A percentile compares a stretch with the other conserved stretches of the same genome.
Evolutionary conservation across 202 grass and related monocot genomes (phyloP).

Genomic region (Dendrocalamus latiflorus): DNA sequence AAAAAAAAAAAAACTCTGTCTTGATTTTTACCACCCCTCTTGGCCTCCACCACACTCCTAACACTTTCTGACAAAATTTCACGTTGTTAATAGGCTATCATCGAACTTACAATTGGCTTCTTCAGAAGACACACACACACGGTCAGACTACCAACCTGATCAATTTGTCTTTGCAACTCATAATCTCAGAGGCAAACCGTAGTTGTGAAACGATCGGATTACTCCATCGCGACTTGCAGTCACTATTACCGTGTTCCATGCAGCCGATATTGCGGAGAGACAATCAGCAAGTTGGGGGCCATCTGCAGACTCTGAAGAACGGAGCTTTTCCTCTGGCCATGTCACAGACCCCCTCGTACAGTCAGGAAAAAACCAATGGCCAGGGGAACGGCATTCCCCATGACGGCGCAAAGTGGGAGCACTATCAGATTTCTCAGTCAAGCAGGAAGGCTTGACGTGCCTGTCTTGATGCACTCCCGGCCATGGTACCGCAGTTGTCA

Average conservation of each 20-base stretch:
- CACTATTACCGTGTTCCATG: constrained; percentile 73
- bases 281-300: background rate
- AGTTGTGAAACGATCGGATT: constrained; percentile 81
- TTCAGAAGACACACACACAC: too few species aligned
- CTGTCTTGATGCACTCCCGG: constrained; percentile 22
- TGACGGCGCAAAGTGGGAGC: background rate
- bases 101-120: too few species aligned
- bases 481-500: constrained; percentile 64
- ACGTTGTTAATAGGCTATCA: too few species aligned
- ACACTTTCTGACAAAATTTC: too few species aligned
- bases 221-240: constrained; percentile 63
- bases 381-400: constrained; percentile 37
- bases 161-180: too few species aligned
- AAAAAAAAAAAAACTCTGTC: background rate
- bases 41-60: constrained; percentile 28
- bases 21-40: too few species aligned
- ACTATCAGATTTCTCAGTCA: constrained; percentile 10
- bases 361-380: constrained; percentile 39
- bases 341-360: constrained; percentile 31
- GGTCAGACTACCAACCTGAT: too few species aligned
- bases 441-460: background rate
- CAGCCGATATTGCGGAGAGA: constrained; percentile 30
- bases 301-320: background rate
- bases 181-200: too few species aligned
- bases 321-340: constrained; percentile 87